A percentile compares a stretch with the other conserved stretches of the same genome.
phyloP scores from a whole-genome alignment of 83 land plant species.

The Isoetes engelmannii region DNA sequence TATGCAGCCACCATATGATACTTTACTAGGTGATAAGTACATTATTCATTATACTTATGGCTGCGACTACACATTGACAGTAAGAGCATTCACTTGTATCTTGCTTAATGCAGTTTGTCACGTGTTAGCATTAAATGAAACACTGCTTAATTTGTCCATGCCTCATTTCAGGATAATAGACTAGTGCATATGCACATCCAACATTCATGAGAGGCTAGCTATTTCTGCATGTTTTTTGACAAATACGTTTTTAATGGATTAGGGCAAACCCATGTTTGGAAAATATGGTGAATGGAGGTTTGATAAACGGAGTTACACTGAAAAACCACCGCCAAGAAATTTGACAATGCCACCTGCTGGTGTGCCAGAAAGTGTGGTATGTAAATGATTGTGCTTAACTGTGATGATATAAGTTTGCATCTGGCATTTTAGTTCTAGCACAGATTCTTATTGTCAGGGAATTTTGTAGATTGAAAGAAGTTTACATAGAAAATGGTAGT shows the following conservation, averaged over 20 bases:
- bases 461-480: too few relatives aligned
- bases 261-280: slow-evolving; percentile 10
- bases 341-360: slow-evolving; percentile 9
- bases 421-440: too few relatives aligned
- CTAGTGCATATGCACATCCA: too few relatives aligned
- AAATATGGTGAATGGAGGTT: slow-evolving; percentile 12
- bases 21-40: slow-evolving; percentile 48
- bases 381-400: background rate
- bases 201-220: background rate
- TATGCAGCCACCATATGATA: slow-evolving; percentile 81
- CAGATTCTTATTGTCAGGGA: too few relatives aligned
- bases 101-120: background rate
- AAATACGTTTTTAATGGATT: background rate
- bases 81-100: background rate
- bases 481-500: too few relatives aligned
- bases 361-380: slow-evolving; percentile 7
- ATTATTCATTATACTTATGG: slow-evolving; percentile 90
- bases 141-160: too few relatives aligned
- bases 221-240: background rate
- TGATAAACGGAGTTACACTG: background rate
- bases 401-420: too few relatives aligned
- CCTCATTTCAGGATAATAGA: too few relatives aligned
- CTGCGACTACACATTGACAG: slow-evolving; percentile 72
- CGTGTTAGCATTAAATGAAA: background rate
- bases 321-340: slow-evolving; percentile 6